Base-by-base conservation (phyloP, 2,329 filamentous ascomycete genomes). In the Pestalotiopsis fici region DNA sequence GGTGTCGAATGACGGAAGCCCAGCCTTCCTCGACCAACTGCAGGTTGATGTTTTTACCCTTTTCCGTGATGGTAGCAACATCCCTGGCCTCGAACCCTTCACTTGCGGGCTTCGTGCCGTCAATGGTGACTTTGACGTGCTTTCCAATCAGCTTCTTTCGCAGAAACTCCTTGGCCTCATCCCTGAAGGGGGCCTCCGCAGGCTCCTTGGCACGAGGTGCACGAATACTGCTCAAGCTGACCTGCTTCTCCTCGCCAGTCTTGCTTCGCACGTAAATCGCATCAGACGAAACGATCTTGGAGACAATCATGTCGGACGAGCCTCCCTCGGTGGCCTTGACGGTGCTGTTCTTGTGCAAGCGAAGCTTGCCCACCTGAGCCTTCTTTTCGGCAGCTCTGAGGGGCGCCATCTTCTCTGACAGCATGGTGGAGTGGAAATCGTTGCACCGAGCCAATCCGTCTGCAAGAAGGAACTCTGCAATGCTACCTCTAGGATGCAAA, bases 101-200 rank as follows among this genome's bases (percentile, higher is more conserved):
- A 2, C 87, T 91, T 2, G 94, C 94, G 56, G 95, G 91, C 81
- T 96, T 95, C 79, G 93, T 94, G 67, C 96, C 96, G 77, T 99
- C 95, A 68, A 97, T 90, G 65, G 88, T 91, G 66, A 98, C 89
- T 78, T 92, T 93, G 71, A 98, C 94, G 72, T 97, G 93, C 85
- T 99, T 99, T 69, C 95, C 96, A 75, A 99, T 99, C 37, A 98
- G 81, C 79, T 91, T 94, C 86, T 97, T 97, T 66, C 96, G 91
- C 71, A 98, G 80, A 77, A 95, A 98, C 78, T 99, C 96, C 84
- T 99, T 99, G 37, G 96, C 95, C 77, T 98, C 95, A 13, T 96
- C 92, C 72, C 90, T 88, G 84, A 95, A 99, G 0, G 94, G 94
- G 54, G 93, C 88, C 80, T 98, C 95, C 67, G 93, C 91, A 23